A percentile compares a stretch with the other conserved stretches of the same genome.
These are phyloP conservation scores for Pleurostoma richardsiae DNA, from an alignment of 2,329 filamentous ascomycete species.

Conservation along the genomic window DNA sequence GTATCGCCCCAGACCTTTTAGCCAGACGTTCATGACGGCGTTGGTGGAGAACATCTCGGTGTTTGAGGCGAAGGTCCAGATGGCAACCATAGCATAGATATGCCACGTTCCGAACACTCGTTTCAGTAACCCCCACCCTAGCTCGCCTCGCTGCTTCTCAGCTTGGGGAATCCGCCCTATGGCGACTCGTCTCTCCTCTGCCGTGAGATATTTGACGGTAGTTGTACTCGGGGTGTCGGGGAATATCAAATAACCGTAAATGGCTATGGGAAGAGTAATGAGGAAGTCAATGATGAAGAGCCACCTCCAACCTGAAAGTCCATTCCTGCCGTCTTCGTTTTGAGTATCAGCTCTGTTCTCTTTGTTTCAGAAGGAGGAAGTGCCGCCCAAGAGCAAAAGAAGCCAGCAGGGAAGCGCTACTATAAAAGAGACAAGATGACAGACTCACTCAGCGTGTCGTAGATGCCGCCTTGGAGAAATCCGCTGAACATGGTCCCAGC, in stretches of 20 bases:
- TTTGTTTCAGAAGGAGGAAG: background rate
- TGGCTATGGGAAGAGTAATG: background rate
- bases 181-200: background rate
- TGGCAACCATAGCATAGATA: background rate
- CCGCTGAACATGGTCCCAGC: conserved; percentile 3
- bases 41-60: conserved; percentile 4
- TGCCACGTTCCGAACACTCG: conserved; percentile 1
- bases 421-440: background rate
- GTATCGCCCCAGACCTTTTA: background rate
- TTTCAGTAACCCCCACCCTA: background rate
- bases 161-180: background rate
- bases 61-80: conserved; percentile 2
- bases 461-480: conserved; percentile 1
- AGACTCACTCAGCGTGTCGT: background rate
- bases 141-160: background rate
- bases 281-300: conserved; percentile 3
- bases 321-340: background rate
- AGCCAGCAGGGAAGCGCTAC: too few species aligned
- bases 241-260: background rate
- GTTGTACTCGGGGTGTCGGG: background rate
- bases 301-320: conserved; percentile 3
- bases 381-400: background rate
- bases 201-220: background rate
- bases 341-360: background rate
- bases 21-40: conserved; percentile 3